These are phyloP conservation scores for Zymoseptoria brevis DNA, from an alignment of 2,329 filamentous ascomycete genomes.

Conservation along the genomic window DNA sequence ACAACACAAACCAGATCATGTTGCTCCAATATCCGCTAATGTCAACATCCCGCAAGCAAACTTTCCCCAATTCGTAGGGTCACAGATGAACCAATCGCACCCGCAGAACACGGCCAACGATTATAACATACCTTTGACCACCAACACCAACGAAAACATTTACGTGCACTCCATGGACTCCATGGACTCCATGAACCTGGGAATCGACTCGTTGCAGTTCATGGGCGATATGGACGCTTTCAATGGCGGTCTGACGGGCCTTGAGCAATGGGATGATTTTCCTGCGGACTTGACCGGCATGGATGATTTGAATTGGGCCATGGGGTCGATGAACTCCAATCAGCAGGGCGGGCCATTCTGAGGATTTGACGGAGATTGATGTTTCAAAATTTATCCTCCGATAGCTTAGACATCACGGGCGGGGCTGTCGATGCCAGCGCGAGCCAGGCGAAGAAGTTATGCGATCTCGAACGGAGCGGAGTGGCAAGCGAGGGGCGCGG, in stretches of 20 bases:
- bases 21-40: not conserved
- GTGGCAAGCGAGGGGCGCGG: too few relatives aligned
- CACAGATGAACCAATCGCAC: not conserved
- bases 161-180: not conserved
- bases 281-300: conserved; percentile 6
- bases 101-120: not conserved
- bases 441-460: not conserved
- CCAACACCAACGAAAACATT: not conserved
- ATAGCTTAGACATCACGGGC: not conserved
- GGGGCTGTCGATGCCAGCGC: not conserved
- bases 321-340: not conserved
- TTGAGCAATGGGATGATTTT: conserved; percentile 20
- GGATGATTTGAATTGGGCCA: conserved; percentile 1
- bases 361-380: not conserved
- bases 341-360: not conserved
- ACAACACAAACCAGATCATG: not conserved
- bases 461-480: too few relatives aligned
- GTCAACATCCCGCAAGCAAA: not conserved
- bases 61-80: not conserved
- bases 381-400: not conserved
- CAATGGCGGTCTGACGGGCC: conserved; percentile 19
- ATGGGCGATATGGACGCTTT: conserved; percentile 15
- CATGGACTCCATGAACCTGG: conserved; percentile 15
- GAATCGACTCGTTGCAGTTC: conserved; percentile 15
- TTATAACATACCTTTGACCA: not conserved